Evolutionary conservation across 371 early-diverging fungal species (phyloP).

Genomic region (Blakeslea trispora): DNA sequence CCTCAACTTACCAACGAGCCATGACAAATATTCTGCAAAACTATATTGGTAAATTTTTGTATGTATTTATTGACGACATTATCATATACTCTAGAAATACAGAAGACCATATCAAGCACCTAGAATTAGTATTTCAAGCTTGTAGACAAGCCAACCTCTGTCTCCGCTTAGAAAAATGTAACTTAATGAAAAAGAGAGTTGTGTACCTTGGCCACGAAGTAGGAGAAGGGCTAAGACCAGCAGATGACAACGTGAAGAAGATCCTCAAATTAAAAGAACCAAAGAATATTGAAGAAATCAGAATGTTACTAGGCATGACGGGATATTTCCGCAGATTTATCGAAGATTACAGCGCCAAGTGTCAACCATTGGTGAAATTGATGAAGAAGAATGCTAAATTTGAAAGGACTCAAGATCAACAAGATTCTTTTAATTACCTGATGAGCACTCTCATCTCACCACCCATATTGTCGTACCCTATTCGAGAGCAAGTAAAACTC

Average conservation of each 20-base stretch:
- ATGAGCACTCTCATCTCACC: conserved; percentile 16
- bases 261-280: conserved; percentile 10
- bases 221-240: conserved; percentile 24
- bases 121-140: conserved; percentile 32
- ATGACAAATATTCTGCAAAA: conserved; percentile 31
- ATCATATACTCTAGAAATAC: conserved; percentile 32
- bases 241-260: conserved; percentile 12
- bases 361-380: conserved; percentile 19
- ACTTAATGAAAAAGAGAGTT: conserved; percentile 25
- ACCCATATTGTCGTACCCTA: conserved; percentile 32
- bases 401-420: conserved; percentile 18
- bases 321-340: conserved; percentile 42
- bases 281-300: conserved; percentile 17
- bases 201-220: conserved; percentile 43
- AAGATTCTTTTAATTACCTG: conserved; percentile 27
- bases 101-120: conserved; percentile 39
- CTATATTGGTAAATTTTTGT: conserved; percentile 27
- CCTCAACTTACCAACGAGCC: conserved; percentile 43
- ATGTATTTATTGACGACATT: conserved; percentile 54
- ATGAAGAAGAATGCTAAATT: conserved; percentile 21
- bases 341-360: conserved; percentile 17
- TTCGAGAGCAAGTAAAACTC: conserved; percentile 23
- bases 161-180: conserved; percentile 46
- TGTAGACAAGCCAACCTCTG: conserved; percentile 30
- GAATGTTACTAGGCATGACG: conserved; percentile 31